Percentiles rank a stretch among this genome's conserved stretches.
phyloP scores from a whole-genome alignment of 257 asterid genomes.

The Solanum infundibuliforme region DNA sequence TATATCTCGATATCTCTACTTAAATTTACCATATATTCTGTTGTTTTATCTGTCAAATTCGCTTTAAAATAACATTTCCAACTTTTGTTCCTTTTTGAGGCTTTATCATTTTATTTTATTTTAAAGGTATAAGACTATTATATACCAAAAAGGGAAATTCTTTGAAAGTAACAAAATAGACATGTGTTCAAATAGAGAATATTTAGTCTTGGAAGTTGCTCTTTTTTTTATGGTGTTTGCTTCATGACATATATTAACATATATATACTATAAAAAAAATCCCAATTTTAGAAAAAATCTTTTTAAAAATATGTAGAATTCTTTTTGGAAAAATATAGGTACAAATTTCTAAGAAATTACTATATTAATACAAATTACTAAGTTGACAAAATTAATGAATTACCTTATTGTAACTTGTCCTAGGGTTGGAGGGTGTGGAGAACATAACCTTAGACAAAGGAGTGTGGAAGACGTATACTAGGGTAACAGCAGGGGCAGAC shows the following conservation, averaged over 20 bases:
- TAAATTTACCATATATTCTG: background rate
- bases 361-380: too few species aligned
- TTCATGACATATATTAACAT: background rate
- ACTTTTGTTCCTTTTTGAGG: background rate
- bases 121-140: background rate
- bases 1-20: background rate
- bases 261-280: too few species aligned
- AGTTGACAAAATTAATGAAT: background rate
- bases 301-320: background rate
- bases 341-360: background rate
- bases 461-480: too few species aligned
- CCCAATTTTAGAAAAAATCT: too few species aligned
- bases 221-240: background rate
- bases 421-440: background rate
- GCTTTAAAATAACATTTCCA: background rate
- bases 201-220: background rate
- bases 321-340: background rate
- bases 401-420: background rate
- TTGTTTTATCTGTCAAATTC: background rate
- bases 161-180: background rate
- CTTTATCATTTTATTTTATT: background rate
- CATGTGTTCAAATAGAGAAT: background rate
- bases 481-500: rapidly evolving
- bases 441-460: too few species aligned
- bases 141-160: background rate